Evolutionary conservation across 2,329 filamentous ascomycete species (phyloP).

Genomic region (Colletotrichum plurivorum): DNA sequence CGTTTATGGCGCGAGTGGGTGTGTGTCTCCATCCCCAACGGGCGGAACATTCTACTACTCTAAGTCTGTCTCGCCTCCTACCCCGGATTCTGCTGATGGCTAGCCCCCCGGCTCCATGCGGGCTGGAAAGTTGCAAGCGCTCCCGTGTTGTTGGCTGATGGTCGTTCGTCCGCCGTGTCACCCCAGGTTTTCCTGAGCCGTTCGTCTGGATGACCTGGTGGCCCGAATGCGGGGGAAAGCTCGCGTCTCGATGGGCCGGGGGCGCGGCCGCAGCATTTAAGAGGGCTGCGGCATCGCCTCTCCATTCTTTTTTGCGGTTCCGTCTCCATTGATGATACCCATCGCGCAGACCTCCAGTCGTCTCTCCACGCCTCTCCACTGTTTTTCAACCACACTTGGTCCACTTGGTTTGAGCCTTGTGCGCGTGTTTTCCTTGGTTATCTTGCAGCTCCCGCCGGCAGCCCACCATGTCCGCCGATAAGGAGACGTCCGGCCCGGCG

Average conservation of each 20-base stretch:
- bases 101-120: conserved; percentile 15
- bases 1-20: not conserved
- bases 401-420: conserved; percentile 19
- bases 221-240: conserved; percentile 31
- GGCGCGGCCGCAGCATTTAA: conserved; percentile 23
- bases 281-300: conserved; percentile 34
- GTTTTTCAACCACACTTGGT: conserved; percentile 19
- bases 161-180: not conserved
- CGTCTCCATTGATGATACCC: conserved; percentile 31
- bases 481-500: conserved; percentile 35
- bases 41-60: conserved; percentile 11
- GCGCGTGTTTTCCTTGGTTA: conserved; percentile 6
- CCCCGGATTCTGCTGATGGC: conserved; percentile 26
- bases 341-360: not conserved
- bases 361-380: conserved; percentile 31
- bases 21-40: conserved; percentile 8
- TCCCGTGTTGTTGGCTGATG: conserved; percentile 20
- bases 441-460: conserved; percentile 6
- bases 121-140: conserved; percentile 22
- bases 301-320: conserved; percentile 24
- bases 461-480: conserved; percentile 44
- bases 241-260: conserved; percentile 13
- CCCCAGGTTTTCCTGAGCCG: conserved; percentile 9
- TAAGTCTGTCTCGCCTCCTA: not conserved
- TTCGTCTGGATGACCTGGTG: conserved; percentile 15